Evolutionary conservation across 2,329 filamentous ascomycete species (phyloP).

Genomic region (Beauveria australis): DNA sequence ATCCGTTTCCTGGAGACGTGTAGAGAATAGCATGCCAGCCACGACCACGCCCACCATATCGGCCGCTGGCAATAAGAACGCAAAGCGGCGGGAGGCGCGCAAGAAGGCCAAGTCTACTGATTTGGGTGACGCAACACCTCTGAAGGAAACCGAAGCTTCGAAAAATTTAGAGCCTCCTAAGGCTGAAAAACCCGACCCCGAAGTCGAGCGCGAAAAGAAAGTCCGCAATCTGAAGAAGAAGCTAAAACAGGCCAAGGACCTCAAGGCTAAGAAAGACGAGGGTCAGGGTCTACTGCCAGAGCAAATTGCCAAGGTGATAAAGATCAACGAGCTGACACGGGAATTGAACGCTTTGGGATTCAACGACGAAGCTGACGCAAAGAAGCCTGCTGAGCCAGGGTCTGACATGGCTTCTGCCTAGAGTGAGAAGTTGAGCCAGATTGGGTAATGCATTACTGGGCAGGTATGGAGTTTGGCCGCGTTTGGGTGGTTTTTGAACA

Average conservation of each 20-base stretch:
- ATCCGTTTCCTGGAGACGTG: background rate
- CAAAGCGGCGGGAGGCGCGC: conserved; percentile 57
- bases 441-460: background rate
- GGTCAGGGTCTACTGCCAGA: conserved; percentile 80
- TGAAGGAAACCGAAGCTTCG: conserved; percentile 41
- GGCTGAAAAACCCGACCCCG: conserved; percentile 49
- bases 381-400: conserved; percentile 17
- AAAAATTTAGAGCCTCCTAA: conserved; percentile 31
- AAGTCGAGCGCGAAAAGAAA: conserved; percentile 84
- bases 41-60: background rate
- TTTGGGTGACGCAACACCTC: background rate
- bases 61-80: conserved; percentile 69
- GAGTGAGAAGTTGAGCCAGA: background rate
- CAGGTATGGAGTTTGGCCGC: background rate
- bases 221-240: conserved; percentile 90
- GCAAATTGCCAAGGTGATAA: conserved; percentile 95
- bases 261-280: conserved; percentile 83
- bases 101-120: conserved; percentile 52
- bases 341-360: conserved; percentile 83
- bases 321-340: conserved; percentile 86
- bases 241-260: conserved; percentile 81
- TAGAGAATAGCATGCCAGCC: background rate
- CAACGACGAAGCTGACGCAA: conserved; percentile 63
- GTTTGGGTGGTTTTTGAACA: background rate
- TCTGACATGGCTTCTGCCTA: background rate